Evolutionary conservation across 2,329 filamentous ascomycete species (phyloP), one percentile per base, ranked within the genome.

Genomic region (Dryadomyces sulphureus): DNA sequence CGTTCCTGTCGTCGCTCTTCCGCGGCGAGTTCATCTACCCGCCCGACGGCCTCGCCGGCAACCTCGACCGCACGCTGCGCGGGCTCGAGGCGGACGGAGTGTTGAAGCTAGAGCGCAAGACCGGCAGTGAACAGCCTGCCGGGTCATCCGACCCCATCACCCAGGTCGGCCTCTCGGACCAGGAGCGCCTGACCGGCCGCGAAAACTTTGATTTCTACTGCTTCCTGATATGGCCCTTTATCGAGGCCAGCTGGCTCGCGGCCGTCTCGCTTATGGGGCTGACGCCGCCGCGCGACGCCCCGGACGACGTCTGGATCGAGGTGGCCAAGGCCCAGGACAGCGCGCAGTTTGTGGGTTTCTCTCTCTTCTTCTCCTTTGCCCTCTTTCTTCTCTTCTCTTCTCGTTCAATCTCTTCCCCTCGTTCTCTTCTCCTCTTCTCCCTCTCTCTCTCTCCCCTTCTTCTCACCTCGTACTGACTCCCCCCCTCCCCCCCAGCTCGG

Each of bases 191-290:
- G 25, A 79, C 75, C 7, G 92, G 92, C 1, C 72, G 90, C 34
- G 92, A 98, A 62, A 96, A 95, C 56, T 98, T 84, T 57, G 92
- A 98, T 59, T 98, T 98, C 63, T 96, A 96, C 65, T 96, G 90
- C 65, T 98, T 96, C 70, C 66, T 98, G 19, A 87, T 98, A 52
- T 98, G 92, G 92, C 92, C 92, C 0, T 98, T 98, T 55, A 89
- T 96, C 53, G 92, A 98, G 62, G 84, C 89, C 0, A 82, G 77
- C 45, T 98, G 92, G 92, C 73, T 98, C 1, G 89, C 87, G 11
- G 84, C 88, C 0, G 82, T 96, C 0, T 87, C 84, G 0, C 69
- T 96, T 0, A 81, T 94, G 68, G 89, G 90, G 39, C 71, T 96
- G 14, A 82, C 85, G 0, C 88, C 89, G 2, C 87, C 86, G 4